These are phyloP conservation scores for Colletotrichum sp. DNA, from an alignment of 2,329 filamentous ascomycete genomes.

Conservation along the genomic window DNA sequence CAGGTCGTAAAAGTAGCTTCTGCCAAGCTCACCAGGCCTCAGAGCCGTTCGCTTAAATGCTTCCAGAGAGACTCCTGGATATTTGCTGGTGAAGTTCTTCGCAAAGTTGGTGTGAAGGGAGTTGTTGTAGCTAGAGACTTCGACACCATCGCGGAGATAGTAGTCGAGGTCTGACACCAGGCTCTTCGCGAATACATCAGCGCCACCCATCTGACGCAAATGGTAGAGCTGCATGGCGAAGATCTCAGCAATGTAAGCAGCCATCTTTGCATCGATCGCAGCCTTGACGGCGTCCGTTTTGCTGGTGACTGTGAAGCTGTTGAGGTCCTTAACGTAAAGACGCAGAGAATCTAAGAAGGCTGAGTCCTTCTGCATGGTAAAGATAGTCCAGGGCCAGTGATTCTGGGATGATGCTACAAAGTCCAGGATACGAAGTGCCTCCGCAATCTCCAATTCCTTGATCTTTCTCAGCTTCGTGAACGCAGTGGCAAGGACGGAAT, in stretches of 20 bases:
- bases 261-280: conserved; percentile 71
- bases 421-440: conserved; percentile 78
- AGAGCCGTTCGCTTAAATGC: conserved; percentile 81
- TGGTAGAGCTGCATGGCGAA: conserved; percentile 91
- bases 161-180: conserved; percentile 80
- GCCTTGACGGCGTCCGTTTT: conserved; percentile 62
- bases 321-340: conserved; percentile 68
- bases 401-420: conserved; percentile 91
- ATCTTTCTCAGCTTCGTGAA: conserved; percentile 73
- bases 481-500: conserved; percentile 77
- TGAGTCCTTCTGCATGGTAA: conserved; percentile 75
- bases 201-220: conserved; percentile 76
- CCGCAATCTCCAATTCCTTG: conserved; percentile 64
- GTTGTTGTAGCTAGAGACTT: conserved; percentile 82
- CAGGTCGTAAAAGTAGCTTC: conserved; percentile 84
- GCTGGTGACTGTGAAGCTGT: conserved; percentile 54
- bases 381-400: conserved; percentile 94
- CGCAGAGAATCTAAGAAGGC: conserved; percentile 76
- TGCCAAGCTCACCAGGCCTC: conserved; percentile 69
- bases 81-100: conserved; percentile 82
- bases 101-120: conserved; percentile 87
- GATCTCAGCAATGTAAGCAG: conserved; percentile 84
- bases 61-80: conserved; percentile 73
- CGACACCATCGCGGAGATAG: conserved; percentile 78
- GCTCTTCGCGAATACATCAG: conserved; percentile 68